A percentile compares a stretch with the other conserved stretches of the same genome.
Evolutionary conservation across 2,329 filamentous ascomycete species (phyloP).

Genomic region (Malbranchea cinnamomea): DNA sequence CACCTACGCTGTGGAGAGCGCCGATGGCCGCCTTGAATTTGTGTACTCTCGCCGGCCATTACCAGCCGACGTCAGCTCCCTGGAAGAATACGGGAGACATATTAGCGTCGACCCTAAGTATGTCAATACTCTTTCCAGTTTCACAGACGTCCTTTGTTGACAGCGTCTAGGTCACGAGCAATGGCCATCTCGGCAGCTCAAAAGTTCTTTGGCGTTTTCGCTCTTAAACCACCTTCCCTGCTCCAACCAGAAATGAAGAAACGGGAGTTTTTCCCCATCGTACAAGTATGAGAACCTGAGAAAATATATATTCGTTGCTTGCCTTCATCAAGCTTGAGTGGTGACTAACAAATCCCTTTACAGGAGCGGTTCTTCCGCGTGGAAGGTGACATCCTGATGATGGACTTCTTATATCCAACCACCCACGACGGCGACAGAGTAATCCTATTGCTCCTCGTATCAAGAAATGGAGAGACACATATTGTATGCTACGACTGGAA

Average conservation of each 20-base stretch:
- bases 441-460: conserved; percentile 55
- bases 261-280: conserved; percentile 44
- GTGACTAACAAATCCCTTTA: neutral
- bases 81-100: conserved; percentile 46
- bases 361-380: conserved; percentile 38
- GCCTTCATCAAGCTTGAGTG: conserved; percentile 8
- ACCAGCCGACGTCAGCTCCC: conserved; percentile 38
- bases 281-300: conserved; percentile 29
- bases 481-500: conserved; percentile 40
- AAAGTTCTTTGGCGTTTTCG: conserved; percentile 55
- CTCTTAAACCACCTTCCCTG: conserved; percentile 43
- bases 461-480: conserved; percentile 29
- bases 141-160: conserved; percentile 5
- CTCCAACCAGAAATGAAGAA: conserved; percentile 37
- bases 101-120: conserved; percentile 67
- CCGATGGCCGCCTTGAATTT: conserved; percentile 41
- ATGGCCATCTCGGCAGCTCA: conserved; percentile 58
- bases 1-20: conserved; percentile 44
- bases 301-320: too few relatives aligned
- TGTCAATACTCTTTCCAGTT: conserved; percentile 12
- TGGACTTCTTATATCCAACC: conserved; percentile 70
- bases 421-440: conserved; percentile 52
- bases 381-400: conserved; percentile 63
- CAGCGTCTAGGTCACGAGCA: conserved; percentile 32
- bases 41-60: conserved; percentile 44